Base-by-base conservation (phyloP, 2,329 filamentous ascomycete species). In the Neonectria punicea region DNA sequence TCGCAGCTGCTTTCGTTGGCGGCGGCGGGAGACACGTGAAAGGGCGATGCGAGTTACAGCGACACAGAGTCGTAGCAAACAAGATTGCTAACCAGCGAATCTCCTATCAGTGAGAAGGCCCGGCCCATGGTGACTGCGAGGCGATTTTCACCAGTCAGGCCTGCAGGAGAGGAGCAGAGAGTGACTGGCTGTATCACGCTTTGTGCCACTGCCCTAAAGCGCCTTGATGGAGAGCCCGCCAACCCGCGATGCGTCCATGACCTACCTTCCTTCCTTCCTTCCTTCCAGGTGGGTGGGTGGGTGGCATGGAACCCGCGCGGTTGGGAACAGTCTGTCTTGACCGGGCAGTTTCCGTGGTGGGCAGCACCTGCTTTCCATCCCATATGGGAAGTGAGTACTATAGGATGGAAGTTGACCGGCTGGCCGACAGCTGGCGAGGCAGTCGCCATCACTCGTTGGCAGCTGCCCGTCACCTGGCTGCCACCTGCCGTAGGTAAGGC, bases 111-210 rank as follows among this genome's bases (percentile, higher is more conserved):
- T 13, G 22, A 30, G n/a, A 41, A 16, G 18, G 32, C n/a, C 18
- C 61, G 18, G 32, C n/a, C 18, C 61, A 36, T 28, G 50, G 55
- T 54, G 61, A 63, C 54, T 39, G 32, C 22, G 43, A 18, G 36
- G 36, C 36, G 16, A 9, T 28, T 51, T 28, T 55, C 43, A 22
- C 49, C 50, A 53, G 44, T 34, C 55, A 50, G 44, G 61, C 50
- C 49, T n/a, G 44, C 43, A 49, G 34, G 18, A 25, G 25, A 51
- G 43, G 32, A 25, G 41, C 11, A n/a, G 53, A 41, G 36, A 32
- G 55, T 59, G 61, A 63, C 61, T 50, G 36, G 43, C 61, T 58
- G 61, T 63, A 43, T 20, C 32, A 63, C 61, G 20, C 61, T 41
- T 44, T 53, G 61, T 63, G 28, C 55, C 30, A 63, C 61, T 32